phyloP scores from a whole-genome alignment of 140 eudicot species.

The Senecio squalidus region DNA sequence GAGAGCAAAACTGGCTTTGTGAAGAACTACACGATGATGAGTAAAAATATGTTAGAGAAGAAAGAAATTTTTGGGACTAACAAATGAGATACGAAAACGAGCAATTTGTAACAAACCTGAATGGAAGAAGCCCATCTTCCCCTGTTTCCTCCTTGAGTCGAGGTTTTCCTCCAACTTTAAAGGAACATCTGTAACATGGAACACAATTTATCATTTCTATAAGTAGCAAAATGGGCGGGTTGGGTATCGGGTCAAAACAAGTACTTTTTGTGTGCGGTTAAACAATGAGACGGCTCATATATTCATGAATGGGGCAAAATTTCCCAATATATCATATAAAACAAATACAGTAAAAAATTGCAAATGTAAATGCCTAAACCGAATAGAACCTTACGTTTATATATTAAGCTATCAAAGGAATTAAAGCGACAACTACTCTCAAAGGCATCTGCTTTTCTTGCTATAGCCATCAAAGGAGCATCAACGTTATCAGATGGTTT shows the following conservation, averaged over 20 bases:
- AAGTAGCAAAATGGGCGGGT: too few relatives aligned
- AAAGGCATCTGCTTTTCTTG: constrained; percentile 37
- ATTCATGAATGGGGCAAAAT: background rate
- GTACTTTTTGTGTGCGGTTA: too few relatives aligned
- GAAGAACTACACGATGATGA: constrained; percentile 17
- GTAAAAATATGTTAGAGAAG: background rate
- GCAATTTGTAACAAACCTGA: constrained; percentile 30
- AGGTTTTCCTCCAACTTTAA: constrained; percentile 21
- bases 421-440: constrained; percentile 35
- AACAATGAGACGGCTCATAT: too few relatives aligned
- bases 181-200: constrained; percentile 31
- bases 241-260: too few relatives aligned
- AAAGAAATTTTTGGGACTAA: constrained; percentile 1
- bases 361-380: background rate
- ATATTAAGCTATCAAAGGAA: constrained; percentile 28
- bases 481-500: constrained; percentile 30
- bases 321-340: background rate
- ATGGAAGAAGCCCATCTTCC: constrained; percentile 18
- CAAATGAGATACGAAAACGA: constrained; percentile 3
- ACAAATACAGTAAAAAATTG: background rate
- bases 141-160: constrained; percentile 12
- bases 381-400: constrained; percentile 21
- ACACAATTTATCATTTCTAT: too few relatives aligned
- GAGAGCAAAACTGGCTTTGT: constrained; percentile 4
- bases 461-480: constrained; percentile 40